phyloP scores from a whole-genome alignment of 768 basidiomycete genomes.

The Chalciporus piperatus region DNA sequence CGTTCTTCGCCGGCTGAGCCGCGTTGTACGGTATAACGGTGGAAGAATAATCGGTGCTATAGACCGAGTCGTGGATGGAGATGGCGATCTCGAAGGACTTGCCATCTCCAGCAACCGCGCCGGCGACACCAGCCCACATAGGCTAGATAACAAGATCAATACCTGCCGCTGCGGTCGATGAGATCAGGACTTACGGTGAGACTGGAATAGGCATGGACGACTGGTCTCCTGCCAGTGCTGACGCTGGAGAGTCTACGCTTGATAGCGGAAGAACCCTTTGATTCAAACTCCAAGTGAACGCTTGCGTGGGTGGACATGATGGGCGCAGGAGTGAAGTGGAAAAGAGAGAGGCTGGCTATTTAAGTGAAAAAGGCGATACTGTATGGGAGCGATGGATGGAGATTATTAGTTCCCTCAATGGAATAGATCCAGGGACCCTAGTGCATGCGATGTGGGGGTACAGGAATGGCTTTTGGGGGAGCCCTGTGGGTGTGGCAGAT shows the following conservation, averaged over 20 bases:
- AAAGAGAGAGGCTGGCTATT: slow-evolving; percentile 31
- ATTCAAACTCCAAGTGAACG: slow-evolving; percentile 51
- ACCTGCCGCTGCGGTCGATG: background rate
- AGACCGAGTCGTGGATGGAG: slow-evolving; percentile 83
- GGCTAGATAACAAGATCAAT: slow-evolving; percentile 46
- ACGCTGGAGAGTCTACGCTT: slow-evolving; percentile 68
- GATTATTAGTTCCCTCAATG: slow-evolving; percentile 5
- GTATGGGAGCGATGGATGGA: background rate
- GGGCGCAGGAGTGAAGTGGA: slow-evolving; percentile 18
- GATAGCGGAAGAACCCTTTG: slow-evolving; percentile 59
- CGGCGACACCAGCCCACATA: slow-evolving; percentile 86
- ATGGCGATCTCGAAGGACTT: slow-evolving; percentile 69
- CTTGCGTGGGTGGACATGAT: slow-evolving; percentile 48
- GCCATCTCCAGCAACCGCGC: slow-evolving; percentile 55
- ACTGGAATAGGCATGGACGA: slow-evolving; percentile 56
- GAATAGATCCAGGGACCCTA: slow-evolving; percentile 7
- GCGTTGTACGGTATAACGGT: slow-evolving; percentile 49
- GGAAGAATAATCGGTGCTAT: slow-evolving; percentile 76
- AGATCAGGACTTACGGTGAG: slow-evolving; percentile 52
- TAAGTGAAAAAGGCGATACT: slow-evolving; percentile 17
- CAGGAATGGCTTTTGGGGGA: background rate
- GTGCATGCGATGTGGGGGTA: slow-evolving; percentile 2
- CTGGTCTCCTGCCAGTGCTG: slow-evolving; percentile 47
- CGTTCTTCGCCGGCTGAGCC: slow-evolving; percentile 52
- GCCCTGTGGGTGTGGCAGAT: background rate